These are phyloP conservation scores for Flaveria ramosissima DNA, from an alignment of 129 eudicot species.

Conservation along the genomic window DNA sequence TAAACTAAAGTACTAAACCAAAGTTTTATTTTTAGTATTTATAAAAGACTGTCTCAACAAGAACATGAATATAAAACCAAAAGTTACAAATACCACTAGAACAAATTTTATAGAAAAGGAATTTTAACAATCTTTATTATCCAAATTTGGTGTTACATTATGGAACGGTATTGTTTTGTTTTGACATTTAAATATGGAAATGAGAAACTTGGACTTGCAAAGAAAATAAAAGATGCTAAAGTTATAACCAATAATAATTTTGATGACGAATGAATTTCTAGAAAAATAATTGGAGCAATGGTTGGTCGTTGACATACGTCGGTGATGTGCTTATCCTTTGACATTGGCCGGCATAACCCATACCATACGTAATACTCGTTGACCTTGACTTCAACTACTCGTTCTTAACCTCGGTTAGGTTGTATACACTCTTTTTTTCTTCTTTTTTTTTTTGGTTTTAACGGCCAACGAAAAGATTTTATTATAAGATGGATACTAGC, in stretches of 20 bases:
- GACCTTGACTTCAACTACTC: constrained; percentile 11
- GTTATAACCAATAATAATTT: constrained; percentile 5
- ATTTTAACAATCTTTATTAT: too few species aligned
- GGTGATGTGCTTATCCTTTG: neutral
- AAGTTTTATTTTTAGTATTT: too few species aligned
- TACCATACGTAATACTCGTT: constrained; percentile 13
- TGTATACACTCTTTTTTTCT: neutral
- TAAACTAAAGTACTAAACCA: too few species aligned
- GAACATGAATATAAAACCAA: too few species aligned
- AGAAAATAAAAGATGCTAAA: neutral
- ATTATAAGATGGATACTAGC: too few species aligned
- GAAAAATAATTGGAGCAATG: neutral
- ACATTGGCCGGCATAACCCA: constrained; percentile 19
- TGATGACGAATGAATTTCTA: neutral
- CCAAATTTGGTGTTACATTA: neutral
- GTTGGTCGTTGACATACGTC: neutral
- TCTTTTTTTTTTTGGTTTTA: neutral
- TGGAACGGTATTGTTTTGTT: neutral
- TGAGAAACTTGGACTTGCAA: neutral
- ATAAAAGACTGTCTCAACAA: too few species aligned
- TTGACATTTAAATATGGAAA: neutral
- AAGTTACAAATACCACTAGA: too few species aligned
- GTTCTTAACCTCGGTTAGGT: neutral
- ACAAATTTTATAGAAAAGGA: too few species aligned
- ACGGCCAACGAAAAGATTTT: too few species aligned